A percentile compares a stretch with the other conserved stretches of the same genome.
These are phyloP conservation scores for Saxophila tyrrhenica DNA, from an alignment of 495 filamentous ascomycete species.

Conservation along the genomic window DNA sequence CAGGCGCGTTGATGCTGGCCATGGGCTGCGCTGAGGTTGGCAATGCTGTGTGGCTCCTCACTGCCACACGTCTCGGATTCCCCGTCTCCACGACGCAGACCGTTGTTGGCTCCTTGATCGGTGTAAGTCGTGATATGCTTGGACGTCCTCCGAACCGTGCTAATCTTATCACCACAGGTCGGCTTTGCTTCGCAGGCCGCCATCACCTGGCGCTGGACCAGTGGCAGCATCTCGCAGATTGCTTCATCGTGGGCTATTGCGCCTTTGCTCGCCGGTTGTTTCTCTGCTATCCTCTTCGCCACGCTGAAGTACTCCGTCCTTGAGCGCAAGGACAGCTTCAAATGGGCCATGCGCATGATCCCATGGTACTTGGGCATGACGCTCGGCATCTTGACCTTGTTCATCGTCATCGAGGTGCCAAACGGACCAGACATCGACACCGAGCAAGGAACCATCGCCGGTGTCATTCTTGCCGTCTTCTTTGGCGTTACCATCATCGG, in stretches of 20 bases:
- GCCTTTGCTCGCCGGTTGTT: constrained; percentile 45
- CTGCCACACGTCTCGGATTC: constrained; percentile 44
- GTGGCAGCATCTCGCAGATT: constrained; percentile 41
- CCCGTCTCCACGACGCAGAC: constrained; percentile 58
- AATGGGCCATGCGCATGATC: constrained; percentile 42
- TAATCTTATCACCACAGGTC: background rate
- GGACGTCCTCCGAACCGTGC: background rate
- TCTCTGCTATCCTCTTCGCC: constrained; percentile 51
- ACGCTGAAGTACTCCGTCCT: constrained; percentile 54
- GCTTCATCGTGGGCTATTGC: constrained; percentile 54
- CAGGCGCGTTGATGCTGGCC: constrained; percentile 48
- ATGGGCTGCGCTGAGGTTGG: constrained; percentile 52
- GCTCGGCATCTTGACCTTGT: constrained; percentile 49
- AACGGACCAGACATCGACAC: background rate
- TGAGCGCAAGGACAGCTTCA: constrained; percentile 36
- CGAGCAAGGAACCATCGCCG: constrained; percentile 40
- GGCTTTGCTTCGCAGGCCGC: background rate
- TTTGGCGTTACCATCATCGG: background rate
- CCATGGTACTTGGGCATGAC: constrained; percentile 49
- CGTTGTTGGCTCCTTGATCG: constrained; percentile 50
- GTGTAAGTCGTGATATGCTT: constrained; percentile 39
- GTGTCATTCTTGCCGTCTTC: constrained; percentile 48
- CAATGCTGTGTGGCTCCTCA: constrained; percentile 43
- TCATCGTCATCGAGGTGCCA: constrained; percentile 36
- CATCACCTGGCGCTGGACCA: constrained; percentile 42